Evolutionary conservation across 2,329 filamentous ascomycete genomes (phyloP).

Genomic region (Thelonectria olida): DNA sequence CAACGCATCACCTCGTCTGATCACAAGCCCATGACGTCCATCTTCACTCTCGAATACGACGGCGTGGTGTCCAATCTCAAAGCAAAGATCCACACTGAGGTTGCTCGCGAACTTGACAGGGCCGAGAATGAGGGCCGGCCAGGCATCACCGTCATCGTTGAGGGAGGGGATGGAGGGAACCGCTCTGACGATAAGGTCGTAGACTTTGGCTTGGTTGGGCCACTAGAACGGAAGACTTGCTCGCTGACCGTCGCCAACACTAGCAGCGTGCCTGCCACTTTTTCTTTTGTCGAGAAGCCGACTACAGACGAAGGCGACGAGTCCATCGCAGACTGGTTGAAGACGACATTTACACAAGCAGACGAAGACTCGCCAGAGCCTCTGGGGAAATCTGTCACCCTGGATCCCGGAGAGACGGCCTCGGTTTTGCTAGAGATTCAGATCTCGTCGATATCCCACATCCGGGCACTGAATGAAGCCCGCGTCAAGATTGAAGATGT

Average conservation of each 20-base stretch:
- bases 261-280: conserved; percentile 79
- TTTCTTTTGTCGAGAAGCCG: conserved; percentile 82
- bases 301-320: conserved; percentile 54
- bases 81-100: conserved; percentile 83
- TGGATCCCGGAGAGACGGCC: conserved; percentile 87
- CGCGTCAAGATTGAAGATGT: conserved; percentile 79
- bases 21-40: conserved; percentile 88
- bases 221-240: conserved; percentile 70
- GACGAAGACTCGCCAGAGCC: conserved; percentile 44
- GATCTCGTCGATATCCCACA: conserved; percentile 70
- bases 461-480: conserved; percentile 77
- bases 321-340: conserved; percentile 72
- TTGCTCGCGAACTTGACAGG: conserved; percentile 87
- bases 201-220: conserved; percentile 81
- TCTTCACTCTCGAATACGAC: conserved; percentile 87
- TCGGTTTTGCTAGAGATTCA: conserved; percentile 74
- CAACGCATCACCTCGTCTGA: conserved; percentile 92
- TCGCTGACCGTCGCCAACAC: conserved; percentile 92
- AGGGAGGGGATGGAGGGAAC: conserved; percentile 54
- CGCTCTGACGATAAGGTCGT: conserved; percentile 63
- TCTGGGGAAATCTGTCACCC: conserved; percentile 63
- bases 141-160: conserved; percentile 82
- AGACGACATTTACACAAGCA: conserved; percentile 66
- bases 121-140: conserved; percentile 92
- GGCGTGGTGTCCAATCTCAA: conserved; percentile 87